These are phyloP conservation scores for Nitzschia sp. DNA, from an alignment of 108 stramenopile genomes.

Conservation along the genomic window DNA sequence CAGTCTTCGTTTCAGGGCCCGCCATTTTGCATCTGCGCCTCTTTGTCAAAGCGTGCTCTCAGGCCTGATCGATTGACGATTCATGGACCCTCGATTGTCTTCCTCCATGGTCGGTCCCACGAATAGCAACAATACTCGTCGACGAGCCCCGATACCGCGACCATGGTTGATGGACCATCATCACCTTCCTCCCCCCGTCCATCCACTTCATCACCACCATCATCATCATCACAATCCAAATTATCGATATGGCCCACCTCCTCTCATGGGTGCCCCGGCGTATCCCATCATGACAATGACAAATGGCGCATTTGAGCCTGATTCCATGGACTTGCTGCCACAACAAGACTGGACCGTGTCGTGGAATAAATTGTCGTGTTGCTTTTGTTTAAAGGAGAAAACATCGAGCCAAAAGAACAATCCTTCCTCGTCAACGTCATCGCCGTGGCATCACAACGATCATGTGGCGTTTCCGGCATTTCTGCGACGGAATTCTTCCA, in stretches of 20 bases:
- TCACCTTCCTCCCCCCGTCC: neutral
- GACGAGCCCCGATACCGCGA: slow-evolving; percentile 19
- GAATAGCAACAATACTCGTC: too few species aligned
- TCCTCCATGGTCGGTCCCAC: neutral
- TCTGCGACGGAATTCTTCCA: neutral
- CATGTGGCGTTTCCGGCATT: slow-evolving; percentile 6
- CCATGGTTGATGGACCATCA: slow-evolving; percentile 10
- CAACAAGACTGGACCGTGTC: slow-evolving; percentile 15
- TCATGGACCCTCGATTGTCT: slow-evolving; percentile 10
- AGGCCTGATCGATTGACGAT: too few species aligned
- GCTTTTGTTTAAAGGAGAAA: slow-evolving; percentile 1
- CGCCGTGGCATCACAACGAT: neutral
- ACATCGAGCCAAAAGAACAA: neutral
- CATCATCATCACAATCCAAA: neutral
- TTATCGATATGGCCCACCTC: neutral
- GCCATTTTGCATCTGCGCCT: too few species aligned
- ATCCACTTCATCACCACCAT: neutral
- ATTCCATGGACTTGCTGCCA: slow-evolving; percentile 11
- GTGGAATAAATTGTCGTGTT: slow-evolving; percentile 10
- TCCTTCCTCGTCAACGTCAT: neutral
- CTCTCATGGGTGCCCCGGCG: neutral
- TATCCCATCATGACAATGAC: neutral
- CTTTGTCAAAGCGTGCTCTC: too few species aligned
- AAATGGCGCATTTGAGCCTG: too few species aligned
- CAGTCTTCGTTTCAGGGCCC: too few species aligned